These are phyloP conservation scores for Dipteronia sinensis DNA, from an alignment of 345 rosid genomes.

Conservation along the genomic window DNA sequence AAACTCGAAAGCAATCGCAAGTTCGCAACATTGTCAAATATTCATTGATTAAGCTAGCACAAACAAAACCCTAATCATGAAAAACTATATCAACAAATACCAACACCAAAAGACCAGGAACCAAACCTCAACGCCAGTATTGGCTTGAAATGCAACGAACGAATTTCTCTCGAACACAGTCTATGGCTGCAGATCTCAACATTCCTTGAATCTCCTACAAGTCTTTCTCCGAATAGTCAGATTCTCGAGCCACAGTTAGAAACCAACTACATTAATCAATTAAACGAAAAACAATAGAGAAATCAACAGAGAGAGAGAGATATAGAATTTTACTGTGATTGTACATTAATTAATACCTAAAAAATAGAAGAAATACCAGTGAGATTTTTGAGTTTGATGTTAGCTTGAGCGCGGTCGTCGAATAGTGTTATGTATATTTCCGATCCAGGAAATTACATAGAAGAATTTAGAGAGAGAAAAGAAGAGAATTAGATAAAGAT, in stretches of 20 bases:
- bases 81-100: no score
- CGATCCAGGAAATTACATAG: no score
- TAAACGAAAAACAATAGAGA: background rate
- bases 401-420: conserved; percentile 94
- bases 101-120: background rate
- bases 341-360: background rate
- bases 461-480: no score
- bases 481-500: no score
- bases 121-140: conserved; percentile 84
- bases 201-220: conserved; percentile 59
- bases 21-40: background rate
- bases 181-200: conserved; percentile 76
- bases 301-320: background rate
- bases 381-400: conserved; percentile 67
- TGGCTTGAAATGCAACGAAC: conserved; percentile 84
- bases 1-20: background rate
- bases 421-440: no score
- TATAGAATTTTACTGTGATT: background rate
- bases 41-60: background rate
- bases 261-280: conserved; percentile 8
- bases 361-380: conserved; percentile 47
- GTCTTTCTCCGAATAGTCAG: conserved; percentile 48
- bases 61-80: conserved; percentile 3
- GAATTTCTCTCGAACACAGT: conserved; percentile 85
- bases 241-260: conserved; percentile 35